Evolutionary conservation across 2,329 filamentous ascomycete genomes (phyloP), one percentile per base, ranked within the genome.

Genomic region (Ceratocystis papillata): DNA sequence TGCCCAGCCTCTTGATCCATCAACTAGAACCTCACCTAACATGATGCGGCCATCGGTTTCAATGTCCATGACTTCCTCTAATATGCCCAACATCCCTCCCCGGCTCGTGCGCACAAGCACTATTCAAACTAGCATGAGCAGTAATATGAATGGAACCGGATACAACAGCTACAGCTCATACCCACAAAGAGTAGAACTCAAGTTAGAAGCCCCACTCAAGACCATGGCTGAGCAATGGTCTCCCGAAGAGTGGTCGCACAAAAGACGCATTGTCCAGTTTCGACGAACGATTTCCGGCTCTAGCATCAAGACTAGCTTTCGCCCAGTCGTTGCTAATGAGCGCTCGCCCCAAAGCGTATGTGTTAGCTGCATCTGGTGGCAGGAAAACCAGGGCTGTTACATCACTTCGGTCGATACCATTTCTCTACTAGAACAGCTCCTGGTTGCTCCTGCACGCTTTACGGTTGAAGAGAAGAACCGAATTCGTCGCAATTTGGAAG

Each of bases 341-440:
- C 85, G 91, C 25, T 84, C 87, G 0, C 84, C 87, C 2, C 89
- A 93, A 77, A 91, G 88, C 76, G 93, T 95, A 68, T 96, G 91
- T 77, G 90, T 99, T 74, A 96, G 92, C 76, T 99, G 94, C 79
- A 99, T 99, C 73, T 92, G 87, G 80, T 99, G 94, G 94, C 87
- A 87, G 67, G 91, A 96, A 76, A 95, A 91, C 77, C 80, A 86
- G 61, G 89, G 96, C 72, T 96, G 88, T 76, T 97, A 86, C 74
- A 91, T 97, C 65, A 97, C 94, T 2, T 96, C 92, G 64, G 94
- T 99, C 20, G 94, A 99, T 76, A 96, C 93, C 1, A 97, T 99
- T 71, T 89, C 88, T 71, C 81, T 99, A n/a, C 81, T 99, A 1
- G 94, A 97, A 77, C 88, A 93, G 70, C 81, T 99, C 5, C 89